Conservation (phyloP, 1,284 basidiomycete species). For the Cryptococcus maquisensis region DNA sequence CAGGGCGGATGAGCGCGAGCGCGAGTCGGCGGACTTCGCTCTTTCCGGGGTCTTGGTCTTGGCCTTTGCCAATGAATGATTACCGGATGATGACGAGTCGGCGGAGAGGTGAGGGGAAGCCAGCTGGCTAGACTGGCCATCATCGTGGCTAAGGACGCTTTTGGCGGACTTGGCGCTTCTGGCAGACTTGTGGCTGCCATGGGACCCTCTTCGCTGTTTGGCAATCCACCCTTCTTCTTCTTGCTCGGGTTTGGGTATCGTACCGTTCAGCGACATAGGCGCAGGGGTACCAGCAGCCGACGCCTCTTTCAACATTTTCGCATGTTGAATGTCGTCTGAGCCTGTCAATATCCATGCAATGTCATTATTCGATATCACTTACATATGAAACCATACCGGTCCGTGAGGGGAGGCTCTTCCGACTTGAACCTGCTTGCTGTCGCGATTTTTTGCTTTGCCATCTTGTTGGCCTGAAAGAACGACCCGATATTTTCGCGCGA, state of each 20-base stretch:
- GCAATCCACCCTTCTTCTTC: conserved; percentile 35
- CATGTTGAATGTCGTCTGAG: conserved; percentile 76
- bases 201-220: conserved; percentile 13
- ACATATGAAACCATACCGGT: conserved; percentile 94
- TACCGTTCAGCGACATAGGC: conserved; percentile 40
- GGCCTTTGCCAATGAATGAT: not conserved
- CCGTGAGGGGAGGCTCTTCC: conserved; percentile 67
- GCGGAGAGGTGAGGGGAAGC: conserved; percentile 16
- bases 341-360: not conserved
- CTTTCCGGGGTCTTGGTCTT: not conserved
- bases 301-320: conserved; percentile 67
- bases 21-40: not conserved
- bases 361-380: conserved; percentile 51
- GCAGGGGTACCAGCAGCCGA: conserved; percentile 45
- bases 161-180: not conserved
- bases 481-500: conserved; percentile 40
- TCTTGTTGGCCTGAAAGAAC: conserved; percentile 35
- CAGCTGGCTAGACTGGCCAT: not conserved
- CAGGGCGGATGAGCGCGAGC: conserved; percentile 12
- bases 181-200: conserved; percentile 7
- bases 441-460: conserved; percentile 41
- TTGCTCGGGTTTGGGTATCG: conserved; percentile 14
- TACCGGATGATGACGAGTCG: conserved; percentile 1
- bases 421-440: conserved; percentile 54
- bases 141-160: not conserved